Conservation (phyloP, 108 stramenopile species). For the Cyclotella kingstonii region DNA sequence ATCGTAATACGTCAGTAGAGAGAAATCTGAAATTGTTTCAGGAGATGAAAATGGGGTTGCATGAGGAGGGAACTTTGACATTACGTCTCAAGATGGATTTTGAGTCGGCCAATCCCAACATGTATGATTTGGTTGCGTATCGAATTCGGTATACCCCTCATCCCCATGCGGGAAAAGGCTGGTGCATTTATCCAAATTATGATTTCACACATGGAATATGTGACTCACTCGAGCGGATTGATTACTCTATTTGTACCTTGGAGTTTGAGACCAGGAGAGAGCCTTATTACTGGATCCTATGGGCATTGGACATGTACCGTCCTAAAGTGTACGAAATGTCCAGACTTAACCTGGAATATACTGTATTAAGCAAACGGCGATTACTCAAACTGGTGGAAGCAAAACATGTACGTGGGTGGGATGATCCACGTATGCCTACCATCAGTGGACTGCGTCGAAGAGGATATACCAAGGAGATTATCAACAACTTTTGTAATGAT, state of each 20-base stretch:
- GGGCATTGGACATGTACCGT: slow-evolving; percentile 93
- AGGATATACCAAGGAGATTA: slow-evolving; percentile 92
- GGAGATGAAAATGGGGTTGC: slow-evolving; percentile 89
- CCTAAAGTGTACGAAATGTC: slow-evolving; percentile 93
- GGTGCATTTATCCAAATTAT: slow-evolving; percentile 99
- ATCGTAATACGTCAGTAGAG: slow-evolving; percentile 86
- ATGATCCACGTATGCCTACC: slow-evolving; percentile 99
- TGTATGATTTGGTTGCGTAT: slow-evolving; percentile 96
- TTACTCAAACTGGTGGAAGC: slow-evolving; percentile 91
- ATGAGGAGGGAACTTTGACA: slow-evolving; percentile 91
- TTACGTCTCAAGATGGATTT: slow-evolving; percentile 98
- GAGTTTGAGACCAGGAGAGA: slow-evolving; percentile 98
- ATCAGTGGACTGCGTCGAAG: slow-evolving; percentile 91
- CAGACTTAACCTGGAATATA: slow-evolving; percentile 91
- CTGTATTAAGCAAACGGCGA: slow-evolving; percentile 94
- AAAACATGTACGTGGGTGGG: slow-evolving; percentile 89
- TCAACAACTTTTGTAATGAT: slow-evolving; percentile 95
- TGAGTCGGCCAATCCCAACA: slow-evolving; percentile 90
- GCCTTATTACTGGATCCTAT: slow-evolving; percentile 98
- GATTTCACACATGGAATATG: slow-evolving; percentile 98
- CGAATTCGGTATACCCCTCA: slow-evolving; percentile 95
- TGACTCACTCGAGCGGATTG: slow-evolving; percentile 96
- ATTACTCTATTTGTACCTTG: slow-evolving; percentile 98
- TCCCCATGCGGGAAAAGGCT: slow-evolving; percentile 94
- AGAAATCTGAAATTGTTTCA: slow-evolving; percentile 90